These are phyloP conservation scores for Aspergillus glaucus DNA, from an alignment of 2,329 filamentous ascomycete genomes.

Conservation along the genomic window DNA sequence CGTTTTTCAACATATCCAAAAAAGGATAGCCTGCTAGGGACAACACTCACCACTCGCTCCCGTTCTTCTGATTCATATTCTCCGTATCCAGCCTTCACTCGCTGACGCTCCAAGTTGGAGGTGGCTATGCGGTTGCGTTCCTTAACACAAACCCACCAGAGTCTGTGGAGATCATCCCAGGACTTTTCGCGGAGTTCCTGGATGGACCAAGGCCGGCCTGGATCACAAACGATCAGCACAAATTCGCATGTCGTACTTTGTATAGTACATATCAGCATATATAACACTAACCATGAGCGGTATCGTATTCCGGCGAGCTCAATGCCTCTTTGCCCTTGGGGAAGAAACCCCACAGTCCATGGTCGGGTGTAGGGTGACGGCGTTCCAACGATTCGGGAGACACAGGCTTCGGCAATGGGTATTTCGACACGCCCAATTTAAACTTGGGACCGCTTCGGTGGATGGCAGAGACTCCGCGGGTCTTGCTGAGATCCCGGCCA, in stretches of 20 bases:
- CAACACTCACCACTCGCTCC: slow-evolving; percentile 56
- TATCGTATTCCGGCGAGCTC: slow-evolving; percentile 63
- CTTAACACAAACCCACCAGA: slow-evolving; percentile 93
- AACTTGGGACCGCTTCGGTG: slow-evolving; percentile 69
- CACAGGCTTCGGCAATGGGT: slow-evolving; percentile 67
- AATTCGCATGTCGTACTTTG: not conserved
- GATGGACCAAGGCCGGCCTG: slow-evolving; percentile 72
- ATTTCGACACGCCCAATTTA: slow-evolving; percentile 66
- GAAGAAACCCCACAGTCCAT: slow-evolving; percentile 94
- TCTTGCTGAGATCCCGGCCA: slow-evolving; percentile 68
- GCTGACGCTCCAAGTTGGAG: slow-evolving; percentile 60
- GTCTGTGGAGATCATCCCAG: slow-evolving; percentile 83
- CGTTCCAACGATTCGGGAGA: slow-evolving; percentile 46
- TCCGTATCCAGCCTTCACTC: slow-evolving; percentile 67
- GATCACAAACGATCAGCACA: slow-evolving; percentile 10
- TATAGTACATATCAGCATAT: not conserved
- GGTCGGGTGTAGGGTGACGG: slow-evolving; percentile 59
- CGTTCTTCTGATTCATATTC: slow-evolving; percentile 59
- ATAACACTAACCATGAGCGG: slow-evolving; percentile 55
- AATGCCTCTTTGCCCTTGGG: slow-evolving; percentile 62
- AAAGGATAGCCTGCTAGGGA: not conserved
- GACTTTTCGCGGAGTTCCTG: slow-evolving; percentile 82
- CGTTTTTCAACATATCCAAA: not conserved
- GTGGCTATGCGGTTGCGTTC: slow-evolving; percentile 89
- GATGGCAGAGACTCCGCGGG: slow-evolving; percentile 75